A percentile compares a stretch with the other conserved stretches of the same genome.
These are phyloP conservation scores for Pisolithus thermaeus DNA, from an alignment of 1,284 basidiomycete species.

Conservation along the genomic window DNA sequence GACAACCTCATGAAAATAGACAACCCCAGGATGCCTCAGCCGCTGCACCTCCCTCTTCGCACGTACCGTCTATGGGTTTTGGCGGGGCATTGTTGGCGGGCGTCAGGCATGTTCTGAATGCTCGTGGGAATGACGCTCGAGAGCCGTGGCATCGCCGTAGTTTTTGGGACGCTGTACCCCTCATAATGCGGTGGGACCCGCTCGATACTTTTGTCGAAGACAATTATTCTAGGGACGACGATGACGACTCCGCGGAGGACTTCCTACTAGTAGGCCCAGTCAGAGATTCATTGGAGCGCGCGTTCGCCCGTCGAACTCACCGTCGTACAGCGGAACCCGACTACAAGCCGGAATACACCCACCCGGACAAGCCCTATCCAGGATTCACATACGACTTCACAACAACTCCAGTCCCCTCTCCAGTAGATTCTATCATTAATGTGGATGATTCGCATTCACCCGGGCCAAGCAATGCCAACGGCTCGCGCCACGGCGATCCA, in stretches of 20 bases:
- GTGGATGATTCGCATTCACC: conserved; percentile 13
- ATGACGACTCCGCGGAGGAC: conserved; percentile 12
- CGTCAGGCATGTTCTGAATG: conserved; percentile 30
- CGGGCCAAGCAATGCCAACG: conserved; percentile 14
- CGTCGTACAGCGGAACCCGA: conserved; percentile 28
- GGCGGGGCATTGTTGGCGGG: conserved; percentile 61
- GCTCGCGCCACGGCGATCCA: conserved; percentile 17
- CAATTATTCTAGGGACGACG: conserved; percentile 13
- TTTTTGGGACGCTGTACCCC: conserved; percentile 25
- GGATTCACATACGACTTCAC: conserved; percentile 66
- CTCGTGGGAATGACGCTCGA: conserved; percentile 1
- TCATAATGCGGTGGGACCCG: conserved; percentile 27
- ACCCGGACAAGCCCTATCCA: conserved; percentile 44
- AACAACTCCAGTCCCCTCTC: conserved; percentile 15
- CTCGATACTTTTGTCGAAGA: conserved; percentile 14
- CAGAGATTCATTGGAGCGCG: conserved; percentile 16
- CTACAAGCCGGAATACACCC: conserved; percentile 60
- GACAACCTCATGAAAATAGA: conserved; percentile 14
- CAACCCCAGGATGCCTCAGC: conserved; percentile 14
- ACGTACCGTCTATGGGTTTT: conserved; percentile 53
- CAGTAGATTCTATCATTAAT: conserved; percentile 22
- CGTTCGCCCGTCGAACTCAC: conserved; percentile 13
- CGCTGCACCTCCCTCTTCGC: conserved; percentile 46
- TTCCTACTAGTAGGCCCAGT: conserved; percentile 11
- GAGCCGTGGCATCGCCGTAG: conserved; percentile 16